Base-by-base conservation (phyloP, 345 rosid species). In the Draba incana region DNA sequence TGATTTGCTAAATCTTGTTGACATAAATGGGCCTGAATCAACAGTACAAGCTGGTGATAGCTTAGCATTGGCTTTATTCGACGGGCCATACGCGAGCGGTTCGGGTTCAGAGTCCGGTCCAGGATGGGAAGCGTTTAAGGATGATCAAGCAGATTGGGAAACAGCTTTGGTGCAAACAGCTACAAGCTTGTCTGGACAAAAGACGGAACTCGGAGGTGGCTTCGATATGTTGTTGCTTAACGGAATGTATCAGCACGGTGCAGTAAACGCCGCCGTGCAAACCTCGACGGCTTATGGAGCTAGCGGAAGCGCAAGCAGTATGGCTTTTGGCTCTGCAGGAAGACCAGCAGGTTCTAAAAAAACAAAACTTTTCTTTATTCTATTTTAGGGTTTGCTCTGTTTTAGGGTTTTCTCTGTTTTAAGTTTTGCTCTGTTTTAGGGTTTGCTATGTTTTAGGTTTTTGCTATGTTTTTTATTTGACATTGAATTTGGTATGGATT, bases 131-230 rank as follows among this genome's bases (percentile, higher is more conserved):
- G 88, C 95, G 16, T 88, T 91, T 64, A 62, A 50, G 12, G 89
- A 87, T 0, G 84, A 85, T 23, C 49, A 81, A 0, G 77, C 79
- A 1, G 88, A 87, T 61, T 90, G 98, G 96, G 97, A 90, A 57
- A 79, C 86, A 15, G 77, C 94, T 12, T 77, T 90, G 59, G 87
- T 93, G 56, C 86, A 87, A 64, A 74, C 97, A 13, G 83, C 84
- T 4, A 84, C 90, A 57, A 75, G 68, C 35, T 63, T 93, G 60
- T 65, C 81, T 0, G 62, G 47, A 38, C 86, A 82, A 52, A 62
- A 64, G 68, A 54, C 69, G 0, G 65, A 73, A 38, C 75, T 78
- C 8, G 71, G 78, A 46, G 81, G 81, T 9, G 81, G 81, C 31
- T 78, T 78, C 56, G 81, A 78, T 63, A 73, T 68, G 78, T 46